These are phyloP conservation scores for Puccinia polysora DNA, from an alignment of 1,284 basidiomycete species.

Conservation along the genomic window DNA sequence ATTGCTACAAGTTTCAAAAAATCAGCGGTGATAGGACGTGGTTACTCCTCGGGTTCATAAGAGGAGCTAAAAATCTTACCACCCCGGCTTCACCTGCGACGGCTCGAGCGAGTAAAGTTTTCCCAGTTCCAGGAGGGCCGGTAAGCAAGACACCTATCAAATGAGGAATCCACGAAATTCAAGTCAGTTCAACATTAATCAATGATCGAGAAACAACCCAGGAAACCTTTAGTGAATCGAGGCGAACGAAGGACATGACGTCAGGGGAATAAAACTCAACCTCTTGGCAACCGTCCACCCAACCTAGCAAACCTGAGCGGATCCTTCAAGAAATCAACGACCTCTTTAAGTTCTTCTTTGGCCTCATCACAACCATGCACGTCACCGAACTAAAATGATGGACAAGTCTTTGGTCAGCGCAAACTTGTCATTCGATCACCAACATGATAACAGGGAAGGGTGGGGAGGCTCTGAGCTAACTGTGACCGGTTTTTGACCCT, in stretches of 20 bases:
- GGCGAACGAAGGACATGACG: background rate
- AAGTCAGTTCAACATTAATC: too few relatives aligned
- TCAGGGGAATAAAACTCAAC: constrained; percentile 79
- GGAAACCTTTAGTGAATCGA: background rate
- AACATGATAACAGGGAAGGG: constrained; percentile 55
- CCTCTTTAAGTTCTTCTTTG: constrained; percentile 70
- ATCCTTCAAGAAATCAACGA: constrained; percentile 87
- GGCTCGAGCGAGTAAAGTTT: constrained; percentile 90
- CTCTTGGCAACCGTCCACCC: constrained; percentile 85
- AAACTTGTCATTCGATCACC: background rate
- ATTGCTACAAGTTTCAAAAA: constrained; percentile 58
- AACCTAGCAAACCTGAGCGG: constrained; percentile 79
- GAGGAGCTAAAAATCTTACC: constrained; percentile 47
- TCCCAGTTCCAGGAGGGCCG: constrained; percentile 71
- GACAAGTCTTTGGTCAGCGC: constrained; percentile 25
- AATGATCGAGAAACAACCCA: background rate
- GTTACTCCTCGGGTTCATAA: background rate
- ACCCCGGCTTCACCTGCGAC: constrained; percentile 96
- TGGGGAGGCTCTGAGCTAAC: constrained; percentile 66
- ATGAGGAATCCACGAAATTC: background rate
- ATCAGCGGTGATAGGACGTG: background rate
- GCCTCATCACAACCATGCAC: constrained; percentile 86
- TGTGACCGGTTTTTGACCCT: constrained; percentile 69
- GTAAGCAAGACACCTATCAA: constrained; percentile 49
- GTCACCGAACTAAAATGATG: constrained; percentile 56